A percentile compares a stretch with the other conserved stretches of the same genome.
Conservation (phyloP, 805 yeast genomes). For the Candida silvatica region DNA sequence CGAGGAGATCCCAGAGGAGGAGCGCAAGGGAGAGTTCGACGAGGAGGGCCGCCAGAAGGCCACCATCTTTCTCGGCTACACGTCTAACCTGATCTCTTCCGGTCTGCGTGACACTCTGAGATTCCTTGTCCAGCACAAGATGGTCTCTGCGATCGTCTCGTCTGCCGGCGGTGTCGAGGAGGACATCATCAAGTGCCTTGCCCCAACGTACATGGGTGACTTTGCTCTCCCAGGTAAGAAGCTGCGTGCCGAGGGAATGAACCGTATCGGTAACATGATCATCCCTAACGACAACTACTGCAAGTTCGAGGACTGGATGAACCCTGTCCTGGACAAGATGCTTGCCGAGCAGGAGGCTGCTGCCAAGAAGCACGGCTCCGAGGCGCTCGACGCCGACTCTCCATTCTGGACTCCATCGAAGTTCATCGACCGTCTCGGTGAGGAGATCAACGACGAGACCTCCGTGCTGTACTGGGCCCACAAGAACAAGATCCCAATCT, state of each 20-base stretch:
- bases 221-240: slow-evolving; percentile 72
- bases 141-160: slow-evolving; percentile 93
- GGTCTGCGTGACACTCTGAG: slow-evolving; percentile 89
- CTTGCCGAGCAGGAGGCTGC: slow-evolving; percentile 80
- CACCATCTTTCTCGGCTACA: slow-evolving; percentile 91
- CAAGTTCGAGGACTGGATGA: slow-evolving; percentile 97
- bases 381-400: slow-evolving; percentile 54
- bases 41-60: slow-evolving; percentile 72
- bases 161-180: slow-evolving; percentile 98
- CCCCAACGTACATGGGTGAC: slow-evolving; percentile 94
- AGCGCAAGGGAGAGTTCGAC: slow-evolving; percentile 67
- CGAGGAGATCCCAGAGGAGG: slow-evolving; percentile 60
- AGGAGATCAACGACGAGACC: slow-evolving; percentile 88
- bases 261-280: slow-evolving; percentile 92
- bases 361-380: slow-evolving; percentile 43
- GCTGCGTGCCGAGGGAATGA: slow-evolving; percentile 91
- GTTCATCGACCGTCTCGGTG: slow-evolving; percentile 87
- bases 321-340: slow-evolving; percentile 83
- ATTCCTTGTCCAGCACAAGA: slow-evolving; percentile 85
- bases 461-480: slow-evolving; percentile 98
- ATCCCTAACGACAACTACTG: slow-evolving; percentile 98
- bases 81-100: slow-evolving; percentile 91
- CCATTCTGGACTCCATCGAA: slow-evolving; percentile 93
- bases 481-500: slow-evolving; percentile 90
- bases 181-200: slow-evolving; percentile 91